A percentile compares a stretch with the other conserved stretches of the same genome.
These are phyloP conservation scores for Barbatosphaeria neglecta DNA, from an alignment of 495 filamentous ascomycete species.

Conservation along the genomic window DNA sequence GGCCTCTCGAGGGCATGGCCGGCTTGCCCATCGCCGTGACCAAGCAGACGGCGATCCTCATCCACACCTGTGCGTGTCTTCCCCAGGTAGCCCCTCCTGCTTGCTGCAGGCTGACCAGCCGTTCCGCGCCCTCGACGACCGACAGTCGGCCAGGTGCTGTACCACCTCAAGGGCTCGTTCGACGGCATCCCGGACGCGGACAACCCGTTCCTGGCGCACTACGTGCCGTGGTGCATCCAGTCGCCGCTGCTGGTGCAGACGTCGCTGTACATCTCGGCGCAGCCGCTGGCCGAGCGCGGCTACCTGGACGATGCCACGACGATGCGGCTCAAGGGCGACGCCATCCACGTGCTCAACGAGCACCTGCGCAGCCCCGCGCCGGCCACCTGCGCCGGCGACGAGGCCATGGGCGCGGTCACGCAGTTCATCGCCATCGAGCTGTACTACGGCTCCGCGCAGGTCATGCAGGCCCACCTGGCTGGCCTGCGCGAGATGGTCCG, in stretches of 20 bases:
- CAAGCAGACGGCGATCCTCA: constrained; percentile 7
- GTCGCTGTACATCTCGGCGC: constrained; percentile 11
- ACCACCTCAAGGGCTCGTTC: constrained; percentile 25
- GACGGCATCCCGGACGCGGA: constrained; percentile 11
- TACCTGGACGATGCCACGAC: constrained; percentile 6
- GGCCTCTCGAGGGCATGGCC: constrained; percentile 6
- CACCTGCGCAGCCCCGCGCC: constrained; percentile 10
- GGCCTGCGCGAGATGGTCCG: constrained; percentile 12
- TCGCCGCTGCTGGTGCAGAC: constrained; percentile 10
- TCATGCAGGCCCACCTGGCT: constrained; percentile 9
- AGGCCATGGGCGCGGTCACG: constrained; percentile 9
- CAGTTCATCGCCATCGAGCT: constrained; percentile 14
- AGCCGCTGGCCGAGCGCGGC: constrained; percentile 8
- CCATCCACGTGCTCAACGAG: constrained; percentile 10
- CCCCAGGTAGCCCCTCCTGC: neutral
- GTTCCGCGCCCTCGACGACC: too few relatives aligned
- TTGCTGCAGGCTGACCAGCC: constrained; percentile 3
- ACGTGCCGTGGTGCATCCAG: constrained; percentile 11
- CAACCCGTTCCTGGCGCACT: constrained; percentile 11
- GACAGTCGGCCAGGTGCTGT: constrained; percentile 44
- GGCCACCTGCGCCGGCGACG: constrained; percentile 6
- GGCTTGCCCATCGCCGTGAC: constrained; percentile 5
- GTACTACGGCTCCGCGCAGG: constrained; percentile 11
- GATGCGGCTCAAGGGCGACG: constrained; percentile 9
- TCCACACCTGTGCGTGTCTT: constrained; percentile 4